Conservation (phyloP, 2,329 filamentous ascomycete genomes). For the Gliomastix tumulicola region DNA sequence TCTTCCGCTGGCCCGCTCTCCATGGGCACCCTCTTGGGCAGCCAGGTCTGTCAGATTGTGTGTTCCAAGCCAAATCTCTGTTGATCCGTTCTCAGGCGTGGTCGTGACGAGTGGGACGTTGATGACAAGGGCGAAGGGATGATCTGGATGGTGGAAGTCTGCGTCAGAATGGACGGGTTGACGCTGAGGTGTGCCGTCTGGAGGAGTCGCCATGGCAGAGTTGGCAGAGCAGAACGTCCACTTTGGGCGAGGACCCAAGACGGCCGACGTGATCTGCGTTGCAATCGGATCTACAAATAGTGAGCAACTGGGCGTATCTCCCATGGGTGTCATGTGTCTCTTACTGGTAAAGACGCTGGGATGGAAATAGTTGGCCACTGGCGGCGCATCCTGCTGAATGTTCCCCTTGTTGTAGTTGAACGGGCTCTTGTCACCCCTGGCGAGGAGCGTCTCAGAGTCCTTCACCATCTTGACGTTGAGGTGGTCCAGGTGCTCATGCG, state of each 20-base stretch:
- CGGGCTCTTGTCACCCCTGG: constrained; percentile 42
- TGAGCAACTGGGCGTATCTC: no score
- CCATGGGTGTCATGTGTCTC: neutral
- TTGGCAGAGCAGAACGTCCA: constrained; percentile 55
- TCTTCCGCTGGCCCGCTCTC: constrained; percentile 42
- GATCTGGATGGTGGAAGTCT: constrained; percentile 46
- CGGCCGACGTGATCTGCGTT: constrained; percentile 45
- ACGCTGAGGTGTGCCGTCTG: constrained; percentile 27
- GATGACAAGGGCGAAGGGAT: constrained; percentile 48
- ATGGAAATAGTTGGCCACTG: constrained; percentile 39
- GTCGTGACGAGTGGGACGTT: constrained; percentile 46
- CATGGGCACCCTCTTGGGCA: constrained; percentile 41
- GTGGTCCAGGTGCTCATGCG: constrained; percentile 40
- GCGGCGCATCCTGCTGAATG: constrained; percentile 53
- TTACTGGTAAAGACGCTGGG: constrained; percentile 46
- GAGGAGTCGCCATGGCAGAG: constrained; percentile 43
- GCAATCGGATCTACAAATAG: constrained; percentile 46
- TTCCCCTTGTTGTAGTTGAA: constrained; percentile 60
- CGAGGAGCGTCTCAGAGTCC: constrained; percentile 45
- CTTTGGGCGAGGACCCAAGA: constrained; percentile 46
- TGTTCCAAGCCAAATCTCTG: constrained; percentile 54
- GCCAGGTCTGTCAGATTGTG: constrained; percentile 26
- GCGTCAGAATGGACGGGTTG: constrained; percentile 55
- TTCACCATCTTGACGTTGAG: constrained; percentile 53
- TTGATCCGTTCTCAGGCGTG: constrained; percentile 44